phyloP scores from a whole-genome alignment of 2,329 filamentous ascomycete genomes.

The Botrytis galanthina region DNA sequence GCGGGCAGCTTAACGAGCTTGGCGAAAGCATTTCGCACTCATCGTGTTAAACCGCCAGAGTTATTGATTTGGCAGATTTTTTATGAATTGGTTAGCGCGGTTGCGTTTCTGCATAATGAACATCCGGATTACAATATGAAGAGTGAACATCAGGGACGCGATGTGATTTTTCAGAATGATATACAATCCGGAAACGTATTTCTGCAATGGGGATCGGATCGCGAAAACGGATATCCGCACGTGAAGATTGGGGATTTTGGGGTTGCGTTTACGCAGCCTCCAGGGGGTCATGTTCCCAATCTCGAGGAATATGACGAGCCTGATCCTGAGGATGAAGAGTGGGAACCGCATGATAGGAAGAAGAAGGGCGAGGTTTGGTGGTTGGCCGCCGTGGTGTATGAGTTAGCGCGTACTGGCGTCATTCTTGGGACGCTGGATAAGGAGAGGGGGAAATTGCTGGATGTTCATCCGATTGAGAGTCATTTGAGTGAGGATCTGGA shows the following conservation, averaged over 20 bases:
- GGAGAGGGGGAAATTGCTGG: too few species aligned
- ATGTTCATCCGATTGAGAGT: neutral
- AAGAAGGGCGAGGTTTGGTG: neutral
- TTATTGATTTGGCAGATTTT: constrained; percentile 6
- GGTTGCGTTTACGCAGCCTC: neutral
- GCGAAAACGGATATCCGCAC: neutral
- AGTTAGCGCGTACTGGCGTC: neutral
- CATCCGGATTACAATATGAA: constrained; percentile 7
- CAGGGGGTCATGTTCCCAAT: neutral
- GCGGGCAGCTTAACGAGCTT: neutral
- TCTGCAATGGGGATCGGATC: neutral
- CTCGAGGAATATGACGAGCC: neutral
- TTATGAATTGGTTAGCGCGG: neutral
- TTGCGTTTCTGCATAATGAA: constrained; percentile 17
- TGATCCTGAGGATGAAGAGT: rapidly evolving
- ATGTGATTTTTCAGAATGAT: neutral
- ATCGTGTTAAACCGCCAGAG: neutral
- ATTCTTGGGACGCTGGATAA: neutral
- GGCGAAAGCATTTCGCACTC: neutral
- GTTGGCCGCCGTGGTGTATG: neutral
- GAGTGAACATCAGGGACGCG: neutral
- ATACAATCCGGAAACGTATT: neutral
- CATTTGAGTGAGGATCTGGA: neutral
- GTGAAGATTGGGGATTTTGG: constrained; percentile 17
- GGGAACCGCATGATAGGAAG: neutral